phyloP scores from a whole-genome alignment of 1,284 basidiomycete genomes.

The Tetrapyrgos nigripes region DNA sequence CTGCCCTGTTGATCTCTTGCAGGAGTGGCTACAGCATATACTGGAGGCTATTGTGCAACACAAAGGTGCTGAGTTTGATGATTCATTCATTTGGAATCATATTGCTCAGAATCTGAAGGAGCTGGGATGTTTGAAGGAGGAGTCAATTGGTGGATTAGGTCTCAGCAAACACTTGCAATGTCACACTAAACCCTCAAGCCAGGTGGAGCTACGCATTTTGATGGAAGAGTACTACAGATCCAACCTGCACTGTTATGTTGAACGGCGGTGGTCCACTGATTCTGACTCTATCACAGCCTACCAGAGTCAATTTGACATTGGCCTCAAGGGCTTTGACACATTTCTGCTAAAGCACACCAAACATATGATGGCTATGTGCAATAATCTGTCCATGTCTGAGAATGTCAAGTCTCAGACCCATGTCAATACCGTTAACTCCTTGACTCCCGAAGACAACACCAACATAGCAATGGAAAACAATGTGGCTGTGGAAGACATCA shows the following conservation, averaged over 20 bases:
- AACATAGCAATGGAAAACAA: no score
- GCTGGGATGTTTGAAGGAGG: background rate
- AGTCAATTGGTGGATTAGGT: background rate
- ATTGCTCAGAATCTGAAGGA: slow-evolving; percentile 25
- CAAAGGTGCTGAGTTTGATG: slow-evolving; percentile 10
- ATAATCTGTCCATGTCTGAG: no score
- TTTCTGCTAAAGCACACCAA: background rate
- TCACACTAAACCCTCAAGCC: background rate
- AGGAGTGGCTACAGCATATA: slow-evolving; percentile 26
- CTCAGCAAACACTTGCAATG: background rate
- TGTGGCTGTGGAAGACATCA: no score
- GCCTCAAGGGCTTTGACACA: background rate
- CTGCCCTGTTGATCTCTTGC: slow-evolving; percentile 20
- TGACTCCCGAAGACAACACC: no score
- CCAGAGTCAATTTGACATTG: background rate
- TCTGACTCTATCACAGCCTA: background rate
- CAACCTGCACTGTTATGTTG: background rate
- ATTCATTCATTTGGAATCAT: slow-evolving; percentile 17
- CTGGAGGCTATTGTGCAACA: slow-evolving; percentile 17
- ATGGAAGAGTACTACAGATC: background rate
- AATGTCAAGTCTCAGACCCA: no score
- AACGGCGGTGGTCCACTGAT: background rate
- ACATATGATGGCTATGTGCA: background rate
- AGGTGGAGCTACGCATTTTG: background rate
- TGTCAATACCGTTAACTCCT: background rate